A percentile compares a stretch with the other conserved stretches of the same genome.
phyloP scores from a whole-genome alignment of 495 filamentous ascomycete genomes.

The Bacidia rubella region DNA sequence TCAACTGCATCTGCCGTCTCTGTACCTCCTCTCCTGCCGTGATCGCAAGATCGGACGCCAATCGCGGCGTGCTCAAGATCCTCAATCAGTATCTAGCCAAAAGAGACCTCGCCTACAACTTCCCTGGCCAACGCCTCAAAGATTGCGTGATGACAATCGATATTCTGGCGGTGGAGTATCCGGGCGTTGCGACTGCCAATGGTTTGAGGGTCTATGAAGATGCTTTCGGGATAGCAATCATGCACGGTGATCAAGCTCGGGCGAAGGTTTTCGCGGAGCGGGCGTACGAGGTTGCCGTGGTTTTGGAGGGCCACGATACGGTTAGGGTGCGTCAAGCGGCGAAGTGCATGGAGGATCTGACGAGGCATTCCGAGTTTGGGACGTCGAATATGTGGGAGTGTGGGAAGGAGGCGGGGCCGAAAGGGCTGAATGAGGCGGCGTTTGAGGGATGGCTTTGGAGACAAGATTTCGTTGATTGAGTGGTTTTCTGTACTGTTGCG shows the following conservation, averaged over 20 bases:
- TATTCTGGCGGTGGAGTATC: constrained; percentile 22
- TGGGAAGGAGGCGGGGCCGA: no score
- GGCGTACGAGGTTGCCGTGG: constrained; percentile 18
- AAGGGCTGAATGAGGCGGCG: no score
- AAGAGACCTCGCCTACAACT: constrained; percentile 22
- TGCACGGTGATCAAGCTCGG: constrained; percentile 30
- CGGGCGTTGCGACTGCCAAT: constrained; percentile 19
- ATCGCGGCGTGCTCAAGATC: constrained; percentile 19
- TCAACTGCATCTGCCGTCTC: constrained; percentile 27
- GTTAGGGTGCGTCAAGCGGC: no score
- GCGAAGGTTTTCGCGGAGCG: constrained; percentile 32
- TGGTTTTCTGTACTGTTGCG: no score
- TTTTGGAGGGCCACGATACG: constrained; percentile 26
- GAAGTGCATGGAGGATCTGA: no score
- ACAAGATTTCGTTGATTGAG: no score
- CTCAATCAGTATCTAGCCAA: no score
- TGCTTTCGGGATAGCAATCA: constrained; percentile 33
- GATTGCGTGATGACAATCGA: constrained; percentile 13
- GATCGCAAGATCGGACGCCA: constrained; percentile 21
- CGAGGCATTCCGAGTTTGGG: no score
- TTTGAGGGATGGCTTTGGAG: no score
- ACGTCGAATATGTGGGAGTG: no score
- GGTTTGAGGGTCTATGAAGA: constrained; percentile 28
- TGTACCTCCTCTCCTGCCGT: constrained; percentile 21
- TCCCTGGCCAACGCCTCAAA: constrained; percentile 21